Evolutionary conservation across 2,329 filamentous ascomycete genomes (phyloP).

Genomic region (Botryotinia globosa): DNA sequence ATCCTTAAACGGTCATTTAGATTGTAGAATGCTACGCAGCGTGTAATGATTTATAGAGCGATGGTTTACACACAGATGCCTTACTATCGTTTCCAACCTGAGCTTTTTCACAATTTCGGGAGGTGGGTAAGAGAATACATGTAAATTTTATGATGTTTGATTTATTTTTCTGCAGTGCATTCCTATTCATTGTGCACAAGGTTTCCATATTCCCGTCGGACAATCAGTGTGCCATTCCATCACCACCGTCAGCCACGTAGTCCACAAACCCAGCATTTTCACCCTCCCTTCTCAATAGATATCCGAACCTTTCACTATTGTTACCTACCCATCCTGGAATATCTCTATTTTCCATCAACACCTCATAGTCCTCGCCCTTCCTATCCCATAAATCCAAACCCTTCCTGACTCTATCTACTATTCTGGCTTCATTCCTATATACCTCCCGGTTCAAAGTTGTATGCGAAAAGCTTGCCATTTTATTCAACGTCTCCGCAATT

Average conservation of each 20-base stretch:
- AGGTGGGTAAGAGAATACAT: neutral
- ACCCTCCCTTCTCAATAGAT: conserved; percentile 29
- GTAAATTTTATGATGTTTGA: neutral
- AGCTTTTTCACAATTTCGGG: neutral
- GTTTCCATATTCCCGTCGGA: neutral
- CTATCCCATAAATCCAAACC: conserved; percentile 45
- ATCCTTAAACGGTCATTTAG: conserved; percentile 11
- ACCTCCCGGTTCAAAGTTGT: conserved; percentile 40
- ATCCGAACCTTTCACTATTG: conserved; percentile 27
- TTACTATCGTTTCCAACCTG: neutral
- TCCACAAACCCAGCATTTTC: conserved; percentile 30
- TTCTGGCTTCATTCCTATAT: conserved; percentile 41
- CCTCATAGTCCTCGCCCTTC: conserved; percentile 37
- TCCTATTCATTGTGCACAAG: neutral
- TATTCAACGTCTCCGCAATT: conserved; percentile 43
- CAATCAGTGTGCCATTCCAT: neutral
- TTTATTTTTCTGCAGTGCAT: neutral
- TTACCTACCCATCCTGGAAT: conserved; percentile 42
- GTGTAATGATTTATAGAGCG: neutral
- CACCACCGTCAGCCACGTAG: conserved; percentile 30
- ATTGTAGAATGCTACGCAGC: conserved; percentile 15
- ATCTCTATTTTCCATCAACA: conserved; percentile 43
- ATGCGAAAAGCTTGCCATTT: conserved; percentile 46
- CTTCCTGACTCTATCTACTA: conserved; percentile 43
- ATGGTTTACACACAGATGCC: neutral